A percentile compares a stretch with the other conserved stretches of the same genome.
Evolutionary conservation across 2,329 filamentous ascomycete genomes (phyloP).

Genomic region (Ophiocordyceps australis): DNA sequence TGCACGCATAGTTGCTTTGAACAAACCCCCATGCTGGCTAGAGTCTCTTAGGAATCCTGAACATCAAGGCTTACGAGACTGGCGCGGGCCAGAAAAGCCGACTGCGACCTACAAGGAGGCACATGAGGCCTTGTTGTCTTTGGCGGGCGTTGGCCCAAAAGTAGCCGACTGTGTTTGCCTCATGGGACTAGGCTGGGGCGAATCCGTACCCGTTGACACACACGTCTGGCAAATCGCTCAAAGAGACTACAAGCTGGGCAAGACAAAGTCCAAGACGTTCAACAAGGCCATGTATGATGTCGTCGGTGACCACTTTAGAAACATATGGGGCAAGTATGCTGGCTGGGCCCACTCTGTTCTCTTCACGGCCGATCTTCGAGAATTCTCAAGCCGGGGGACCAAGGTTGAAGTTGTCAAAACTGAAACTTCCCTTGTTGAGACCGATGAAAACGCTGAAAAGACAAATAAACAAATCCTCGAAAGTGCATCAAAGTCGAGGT

Average conservation of each 20-base stretch:
- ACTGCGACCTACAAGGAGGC: constrained; percentile 55
- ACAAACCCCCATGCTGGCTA: constrained; percentile 59
- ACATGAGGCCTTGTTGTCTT: constrained; percentile 57
- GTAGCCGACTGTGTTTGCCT: constrained; percentile 93
- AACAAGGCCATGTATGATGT: constrained; percentile 81
- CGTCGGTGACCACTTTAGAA: constrained; percentile 75
- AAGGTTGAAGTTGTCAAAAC: constrained; percentile 1
- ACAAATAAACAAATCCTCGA: no score
- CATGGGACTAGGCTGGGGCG: constrained; percentile 92
- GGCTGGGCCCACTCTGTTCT: constrained; percentile 97
- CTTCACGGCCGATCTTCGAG: constrained; percentile 80
- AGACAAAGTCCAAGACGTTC: constrained; percentile 66
- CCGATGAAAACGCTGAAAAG: constrained; percentile 11
- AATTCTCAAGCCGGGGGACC: constrained; percentile 51
- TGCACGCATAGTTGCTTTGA: constrained; percentile 51
- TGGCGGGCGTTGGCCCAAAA: constrained; percentile 88
- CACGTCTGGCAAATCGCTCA: constrained; percentile 98
- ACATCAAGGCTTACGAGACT: constrained; percentile 31
- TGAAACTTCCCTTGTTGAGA: constrained; percentile 2
- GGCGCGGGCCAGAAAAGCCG: constrained; percentile 10
- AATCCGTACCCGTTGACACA: constrained; percentile 89
- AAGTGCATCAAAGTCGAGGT: neutral
- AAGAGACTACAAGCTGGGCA: constrained; percentile 85
- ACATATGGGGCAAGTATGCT: constrained; percentile 80
- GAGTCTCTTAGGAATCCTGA: constrained; percentile 62